Base-by-base conservation (phyloP, 805 yeast genomes). In the Wickerhamiella alocasiicola region DNA sequence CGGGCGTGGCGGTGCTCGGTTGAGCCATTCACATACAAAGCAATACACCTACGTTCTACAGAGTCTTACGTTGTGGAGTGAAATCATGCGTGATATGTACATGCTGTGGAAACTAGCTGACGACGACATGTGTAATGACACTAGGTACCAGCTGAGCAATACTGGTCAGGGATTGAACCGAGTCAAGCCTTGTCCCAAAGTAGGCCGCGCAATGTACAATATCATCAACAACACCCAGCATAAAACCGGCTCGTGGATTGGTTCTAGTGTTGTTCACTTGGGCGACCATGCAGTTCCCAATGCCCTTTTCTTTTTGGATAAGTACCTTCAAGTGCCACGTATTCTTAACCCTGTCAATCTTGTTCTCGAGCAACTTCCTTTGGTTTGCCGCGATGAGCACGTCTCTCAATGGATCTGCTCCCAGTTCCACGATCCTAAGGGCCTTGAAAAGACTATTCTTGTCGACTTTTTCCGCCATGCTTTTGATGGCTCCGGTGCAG, bases 231-330 rank as follows among this genome's bases (percentile, higher is more conserved):
- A 75, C 43, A 81, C 81, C 33, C 81, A 81, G 52, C 56, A 63
- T 23, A 65, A 66, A 36, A 72, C 81, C 17, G 72, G 78, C 3
- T 61, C 70, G 2, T 81, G 91, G 88, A 78, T 81, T 25, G 93
- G 93, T 2, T 75, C 83, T 4, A 73, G 81, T 12, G 88, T 78
- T 17, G 80, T 81, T 18, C 93, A 81, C 57, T 54, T 81, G 13
- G 93, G 91, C 30, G 93, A 81, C 56, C 79, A 76, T 50, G 81
- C 87, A 1, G 93, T 81, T 4, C 93, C 93, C 2, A 81, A 81
- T 55, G 85, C 88, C 0, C 56, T 81, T 45, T 80, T 80, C 54
- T 81, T 81, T 63, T 59, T 81, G 39, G 91, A 81, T 57, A 81
- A 81, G 55, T 81, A 81, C 55, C 70, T 78, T 23, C 93, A 81